Evolutionary conservation across 495 filamentous ascomycete genomes (phyloP), one percentile per base, ranked within the genome.

Genomic region (Trichoderma virens): DNA sequence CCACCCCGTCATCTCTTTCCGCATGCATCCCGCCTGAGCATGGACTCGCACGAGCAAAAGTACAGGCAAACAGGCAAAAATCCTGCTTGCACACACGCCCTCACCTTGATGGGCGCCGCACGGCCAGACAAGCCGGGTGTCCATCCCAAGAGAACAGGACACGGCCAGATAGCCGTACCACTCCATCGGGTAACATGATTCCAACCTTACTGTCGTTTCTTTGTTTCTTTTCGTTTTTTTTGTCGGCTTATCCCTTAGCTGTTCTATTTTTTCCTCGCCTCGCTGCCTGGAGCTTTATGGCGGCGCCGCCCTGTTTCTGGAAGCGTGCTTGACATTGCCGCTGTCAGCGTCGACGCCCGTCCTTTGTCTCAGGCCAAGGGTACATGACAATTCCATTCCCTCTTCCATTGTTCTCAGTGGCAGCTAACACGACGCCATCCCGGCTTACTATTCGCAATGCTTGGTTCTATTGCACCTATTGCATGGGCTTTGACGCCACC

Each of bases 281-380:
- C 43, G n/a, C 20, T 47, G 39, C n/a, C 41, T 18, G 18, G 16
- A 45, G 8, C 25, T n/a, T 30, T 56, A 23, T 30, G 51, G 51
- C 9, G 51, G 51, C 51, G 23, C 27, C 13, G n/a, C 51, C 27
- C 27, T 56, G 51, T 27, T 30, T 56, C 43, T 56, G n/a, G 51
- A 56, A 56, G 16, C 5, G 32, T 35, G 4, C 32, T 35, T 8
- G 41, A 45, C 41, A 13, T 45, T 18, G 3, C 41, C 41, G 16
- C 41, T 13, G 51, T 56, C 51, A 56, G 51, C 51, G 25, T 30
- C 51, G 51, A 56, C 51, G 51, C 51, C 51, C 51, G 51, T 56
- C 18, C 18, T 8, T 18, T 23, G 43, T 47, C 18, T 56, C 51
- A 30, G 13, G 23, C 20, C 51, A 27, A 56, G 51, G 51, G 32